Evolutionary conservation across 2,329 filamentous ascomycete genomes (phyloP), one percentile per base, ranked within the genome.

Genomic region (Endothia cerciana): DNA sequence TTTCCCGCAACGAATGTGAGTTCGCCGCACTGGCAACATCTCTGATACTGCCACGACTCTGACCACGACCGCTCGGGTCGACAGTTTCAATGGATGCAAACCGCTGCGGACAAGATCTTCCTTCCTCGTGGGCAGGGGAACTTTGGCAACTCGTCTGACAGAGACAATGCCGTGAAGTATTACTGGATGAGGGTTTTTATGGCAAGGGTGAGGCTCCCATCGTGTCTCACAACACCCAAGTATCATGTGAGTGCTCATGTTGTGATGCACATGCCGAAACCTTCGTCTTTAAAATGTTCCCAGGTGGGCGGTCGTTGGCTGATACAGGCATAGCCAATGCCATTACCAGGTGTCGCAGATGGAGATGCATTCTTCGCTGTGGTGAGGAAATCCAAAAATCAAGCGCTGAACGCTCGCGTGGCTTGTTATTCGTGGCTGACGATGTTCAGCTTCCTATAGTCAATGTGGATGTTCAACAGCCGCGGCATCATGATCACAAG

Each of bases 141-240:
- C 11, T 11, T 13, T 2, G 15, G 10, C 10, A 25, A 11, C 25
- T 25, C 22, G 22, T 25, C 22, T 49, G 22, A 10, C 22, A 49
- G 22, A 22, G 45, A 28, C 10, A 49, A n/a, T 11, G 43, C n/a
- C 45, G 45, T 49, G 2, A 25, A 25, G 22, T 49, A 49, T 22
- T 49, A 49, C 10, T 49, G 45, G 45, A 49, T 49, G n/a, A 49
- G 45, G 25, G 45, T 25, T 49, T 49, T 25, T n/a, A 49, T 49
- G 45, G 45, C 45, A n/a, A 49, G 10, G 25, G 13, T 25, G 45
- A 49, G 45, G 25, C 45, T 49, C 4, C 45, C 22, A 5, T 25
- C 25, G 22, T 25, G 22, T 49, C 45, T 49, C 45, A 49, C n/a
- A 28, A 49, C 45, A 28, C 22, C 45, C n/a, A 49, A 49, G 25